Base-by-base conservation (phyloP, 2,329 filamentous ascomycete species). In the Scedosporium dehoogii region DNA sequence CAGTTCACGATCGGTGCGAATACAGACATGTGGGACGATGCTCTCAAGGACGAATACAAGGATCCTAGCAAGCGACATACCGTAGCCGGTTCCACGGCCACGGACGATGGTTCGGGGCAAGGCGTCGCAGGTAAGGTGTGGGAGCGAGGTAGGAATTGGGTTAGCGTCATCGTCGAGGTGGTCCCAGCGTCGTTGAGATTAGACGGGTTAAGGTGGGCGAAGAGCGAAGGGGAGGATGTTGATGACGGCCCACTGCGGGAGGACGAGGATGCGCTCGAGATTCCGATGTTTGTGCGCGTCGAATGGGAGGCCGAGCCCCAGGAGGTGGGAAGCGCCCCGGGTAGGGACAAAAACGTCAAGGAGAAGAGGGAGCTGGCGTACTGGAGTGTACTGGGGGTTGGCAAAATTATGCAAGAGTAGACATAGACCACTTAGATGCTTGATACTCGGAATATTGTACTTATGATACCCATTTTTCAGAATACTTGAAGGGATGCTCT, bases 1-100 rank as follows among this genome's bases (percentile, higher is more conserved):
- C 87, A 96, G 68, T 97, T 99, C 73, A 90, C 94, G 58, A 88
- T 99, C 55, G 93, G 92, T 65, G 91, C 93, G 63, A 97, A 96
- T 73, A 94, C 91, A n/a, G 83, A 85, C 67, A 83, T 85, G 73
- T 96, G 74, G 89, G 93, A 97, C 69, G 94, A 97, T 71, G 93
- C 92, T 0, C 80, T 97, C 10, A 85, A 86, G 71, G 84, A 81
- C 65, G 72, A 71, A 59, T 71, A 72, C 23, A 66, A 70, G 58
- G 75, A 78, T 33, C 71, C 67, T 27, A 65, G 62, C 64, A 73
- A 75, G 71, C 72, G 72, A 71, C 51, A 55, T 16, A 55, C 73
- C 70, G 67, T 70, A 69, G 71, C 76, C 69, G 68, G 71, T 71
- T 69, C 82, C 85, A 58, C 86, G 85, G 70, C 38, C 9, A 25